Base-by-base conservation (phyloP, 2,329 filamentous ascomycete species). In the Juglanconis sp. region DNA sequence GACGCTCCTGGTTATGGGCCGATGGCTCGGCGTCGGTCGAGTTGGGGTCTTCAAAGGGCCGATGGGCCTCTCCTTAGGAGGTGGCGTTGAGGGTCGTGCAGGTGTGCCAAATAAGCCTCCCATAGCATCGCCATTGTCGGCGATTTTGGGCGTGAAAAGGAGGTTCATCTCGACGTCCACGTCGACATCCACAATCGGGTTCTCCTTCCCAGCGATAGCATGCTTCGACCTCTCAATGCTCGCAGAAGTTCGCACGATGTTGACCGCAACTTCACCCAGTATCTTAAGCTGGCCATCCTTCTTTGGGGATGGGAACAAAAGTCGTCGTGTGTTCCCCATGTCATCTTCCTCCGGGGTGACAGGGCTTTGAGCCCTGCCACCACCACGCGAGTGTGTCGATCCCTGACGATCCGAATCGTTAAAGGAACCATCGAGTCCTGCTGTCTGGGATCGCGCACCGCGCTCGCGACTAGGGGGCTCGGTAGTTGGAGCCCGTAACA, bases 231-330 rank as follows among this genome's bases (percentile, higher is more conserved):
- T 70, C 38, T 73, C 71, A 38, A 70, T 70, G 31, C 76, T 75
- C 3, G 74, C 69, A 15, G 73, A 68, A 4, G 77, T 76, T 61
- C 80, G 77, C 47, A 82, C 75, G 55, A 80, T 70, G 65, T 87
- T 87, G 15, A 81, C 75, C 13, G 79, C 73, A 46, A 85, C 71
- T 66, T 87, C 84, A 53, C 82, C 81, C 2, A 91, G 77, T 30
- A 84, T 81, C 69, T 86, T 91, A 1, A 81, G 75, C 50, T 84
- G 79, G 40, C 82, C 84, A 35, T 86, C 83, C 65, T 88, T 89
- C 48, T 87, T 81, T 2, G 90, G 90, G 0, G 89, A 92, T 1
- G 91, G 89, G 68, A 95, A 95, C 1, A 95, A 79, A 2, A 93
- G 74, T 60, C 91, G 81, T 62, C 89, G 82, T 0, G 89, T 92